Evolutionary conservation across 441 rosid species (phyloP), one percentile per base, ranked within the genome.

Genomic region (Capsella rubella): DNA sequence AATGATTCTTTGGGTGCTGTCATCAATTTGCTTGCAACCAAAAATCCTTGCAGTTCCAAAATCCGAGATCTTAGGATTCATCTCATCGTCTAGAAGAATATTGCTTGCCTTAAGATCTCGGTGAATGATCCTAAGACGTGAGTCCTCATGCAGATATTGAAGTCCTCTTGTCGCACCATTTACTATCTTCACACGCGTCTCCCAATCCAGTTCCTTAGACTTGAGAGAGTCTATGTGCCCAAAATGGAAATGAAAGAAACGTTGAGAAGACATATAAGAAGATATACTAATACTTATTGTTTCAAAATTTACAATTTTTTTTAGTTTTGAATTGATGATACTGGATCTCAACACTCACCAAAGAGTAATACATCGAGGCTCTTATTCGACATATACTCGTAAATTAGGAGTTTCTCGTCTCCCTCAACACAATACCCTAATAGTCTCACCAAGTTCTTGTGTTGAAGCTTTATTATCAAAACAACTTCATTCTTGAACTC

Each of bases 401-500:
- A 59, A 12, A 39, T 21, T 59, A 59, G 64, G 31, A 59, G 64
- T 11, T 59, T 39, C 34, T 59, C 64, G 0, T 60, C 8, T 4
- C 21, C 35, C 0, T 59, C 64, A 39, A 39, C 49, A 21, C 49
- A 59, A 12, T 59, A 59, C 21, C 64, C 34, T 34, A 87, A 42
- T 29, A 87, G 82, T 72, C 87, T 82, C 0, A 82, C 89, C 14
- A 87, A 84, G 65, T 87, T 87, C 56, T 77, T 82, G 71, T 85
- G 89, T 54, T 87, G 91, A 74, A 85, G 91, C 69, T 82, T 87
- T 15, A 71, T 82, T 14, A 85, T 83, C 25, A 87, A 69, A 53
- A 63, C 62, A 9, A 87, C 85, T 81, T 87, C 91, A 42, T 84
- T 85, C 73, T 71, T 79, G 46, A 87, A 85, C 73, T 87, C 91